Conservation (phyloP, 805 yeast species). For the Schwanniomyces polymorphus region DNA sequence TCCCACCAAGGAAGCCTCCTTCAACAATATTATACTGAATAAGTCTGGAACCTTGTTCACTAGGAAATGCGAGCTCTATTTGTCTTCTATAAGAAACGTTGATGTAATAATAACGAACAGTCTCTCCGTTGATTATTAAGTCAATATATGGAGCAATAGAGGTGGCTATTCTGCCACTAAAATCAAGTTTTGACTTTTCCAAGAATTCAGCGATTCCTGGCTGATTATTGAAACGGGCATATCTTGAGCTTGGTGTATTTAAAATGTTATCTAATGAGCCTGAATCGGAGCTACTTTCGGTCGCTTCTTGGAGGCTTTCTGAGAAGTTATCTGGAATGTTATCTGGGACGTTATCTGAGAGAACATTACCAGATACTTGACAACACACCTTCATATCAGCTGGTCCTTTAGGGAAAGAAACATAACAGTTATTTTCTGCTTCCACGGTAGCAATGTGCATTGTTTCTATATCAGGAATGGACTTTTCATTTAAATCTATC, state of each 20-base stretch:
- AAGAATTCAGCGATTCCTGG: constrained; percentile 46
- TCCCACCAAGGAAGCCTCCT: constrained; percentile 61
- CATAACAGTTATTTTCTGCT: constrained; percentile 40
- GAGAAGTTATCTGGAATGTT: constrained; percentile 6
- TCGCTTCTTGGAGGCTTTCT: neutral
- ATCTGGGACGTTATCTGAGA: constrained; percentile 10
- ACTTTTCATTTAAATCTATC: constrained; percentile 42
- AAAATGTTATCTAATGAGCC: constrained; percentile 9
- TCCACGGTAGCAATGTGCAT: constrained; percentile 46
- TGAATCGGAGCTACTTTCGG: neutral
- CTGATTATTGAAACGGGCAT: constrained; percentile 31
- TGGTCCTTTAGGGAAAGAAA: constrained; percentile 40
- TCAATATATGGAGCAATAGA: constrained; percentile 40
- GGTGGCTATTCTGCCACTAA: constrained; percentile 34
- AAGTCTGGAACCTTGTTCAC: constrained; percentile 23
- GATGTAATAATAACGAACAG: constrained; percentile 46
- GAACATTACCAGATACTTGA: constrained; percentile 34
- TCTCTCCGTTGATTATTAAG: constrained; percentile 35
- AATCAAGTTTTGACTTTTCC: constrained; percentile 34
- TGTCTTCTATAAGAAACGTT: constrained; percentile 45
- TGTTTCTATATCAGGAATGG: constrained; percentile 35
- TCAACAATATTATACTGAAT: constrained; percentile 49
- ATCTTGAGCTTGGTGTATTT: constrained; percentile 22
- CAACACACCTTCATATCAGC: constrained; percentile 49
- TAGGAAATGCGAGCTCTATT: constrained; percentile 37